A percentile compares a stretch with the other conserved stretches of the same genome.
These are phyloP conservation scores for Sarcomyxa edulis DNA, from an alignment of 768 basidiomycete species.

Conservation along the genomic window DNA sequence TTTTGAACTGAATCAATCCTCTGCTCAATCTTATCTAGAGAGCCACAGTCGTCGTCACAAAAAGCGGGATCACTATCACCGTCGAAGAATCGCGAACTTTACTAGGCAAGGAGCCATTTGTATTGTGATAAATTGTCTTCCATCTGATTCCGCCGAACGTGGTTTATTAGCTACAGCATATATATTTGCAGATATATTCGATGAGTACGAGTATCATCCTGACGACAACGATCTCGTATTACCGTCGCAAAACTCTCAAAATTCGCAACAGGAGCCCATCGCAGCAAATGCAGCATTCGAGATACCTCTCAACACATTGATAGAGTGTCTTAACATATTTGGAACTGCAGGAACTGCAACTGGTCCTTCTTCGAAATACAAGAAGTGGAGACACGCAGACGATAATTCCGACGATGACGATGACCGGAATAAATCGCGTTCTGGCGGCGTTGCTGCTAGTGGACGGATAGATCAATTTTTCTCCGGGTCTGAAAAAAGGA, in stretches of 20 bases:
- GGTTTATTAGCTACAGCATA: conserved; percentile 70
- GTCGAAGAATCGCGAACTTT: conserved; percentile 85
- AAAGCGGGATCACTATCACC: conserved; percentile 65
- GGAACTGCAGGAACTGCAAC: conserved; percentile 62
- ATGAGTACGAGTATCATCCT: conserved; percentile 66
- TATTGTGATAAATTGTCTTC: background rate
- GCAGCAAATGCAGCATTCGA: conserved; percentile 57
- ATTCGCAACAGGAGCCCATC: conserved; percentile 20
- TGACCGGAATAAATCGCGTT: conserved; percentile 29
- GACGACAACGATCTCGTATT: conserved; percentile 16
- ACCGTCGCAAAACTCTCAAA: conserved; percentile 19
- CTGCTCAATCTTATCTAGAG: conserved; percentile 38
- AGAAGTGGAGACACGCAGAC: conserved; percentile 41
- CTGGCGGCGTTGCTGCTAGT: conserved; percentile 11
- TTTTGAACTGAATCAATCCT: background rate
- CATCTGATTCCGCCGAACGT: conserved; percentile 1
- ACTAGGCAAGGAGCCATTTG: conserved; percentile 47
- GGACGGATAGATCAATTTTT: conserved; percentile 55
- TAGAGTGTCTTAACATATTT: conserved; percentile 92
- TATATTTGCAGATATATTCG: conserved; percentile 72
- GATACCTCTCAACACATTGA: conserved; percentile 74
- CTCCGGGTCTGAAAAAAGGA: conserved; percentile 51
- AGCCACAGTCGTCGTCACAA: conserved; percentile 69
- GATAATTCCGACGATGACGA: conserved; percentile 41
- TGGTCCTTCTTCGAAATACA: conserved; percentile 37